Evolutionary conservation across 75 land plant genomes (phyloP), one percentile per base, ranked within the genome.

Genomic region (Adiantum capillusveneris): DNA sequence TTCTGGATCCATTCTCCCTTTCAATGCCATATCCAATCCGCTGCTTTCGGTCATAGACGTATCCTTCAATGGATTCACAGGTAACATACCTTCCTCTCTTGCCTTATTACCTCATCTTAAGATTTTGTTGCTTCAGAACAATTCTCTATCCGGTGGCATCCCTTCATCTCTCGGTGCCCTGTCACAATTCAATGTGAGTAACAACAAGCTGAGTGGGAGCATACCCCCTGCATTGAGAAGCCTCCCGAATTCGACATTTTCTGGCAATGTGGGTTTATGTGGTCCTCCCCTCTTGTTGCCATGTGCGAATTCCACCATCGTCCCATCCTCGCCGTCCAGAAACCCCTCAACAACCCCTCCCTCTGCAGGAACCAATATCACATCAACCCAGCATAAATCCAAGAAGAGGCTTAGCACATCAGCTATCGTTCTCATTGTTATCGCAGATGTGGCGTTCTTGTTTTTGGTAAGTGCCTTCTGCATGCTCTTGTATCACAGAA

Each of bases 41-140:
- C 37, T 5, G 9, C 37, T 34, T 34, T 5, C 37, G 9, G 60
- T 60, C 1, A 6, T 84, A 16, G 67, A 83, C 45, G 75, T 92
- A 44, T 78, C 81, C 9, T 34, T 11, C 41, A 92, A 92, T 49
- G 56, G 60, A 46, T 75, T 85, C 53, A 66, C 68, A 45, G 90
- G 95, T 12, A 54, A 51, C 42, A 75, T 93, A 56, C 66, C 90
- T 20, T 17, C 49, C 13, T 68, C 52, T 21, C 21, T 84, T 22
- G 58, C 66, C 34, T 63, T 56, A 12, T 66, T 84, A 46, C 31
- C 75, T 9, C 66, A 65, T 25, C 71, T 85, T 9, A 43, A 75
- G 43, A 82, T 85, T 0, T 60, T 85, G 1, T 61, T 65, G 16
- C 62, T 85, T 17, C 75, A 85, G 64, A 69, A 82, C 77, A 85